These are phyloP conservation scores for Yamadazyma oceani DNA, from an alignment of 1,139 yeast species.

Conservation along the genomic window DNA sequence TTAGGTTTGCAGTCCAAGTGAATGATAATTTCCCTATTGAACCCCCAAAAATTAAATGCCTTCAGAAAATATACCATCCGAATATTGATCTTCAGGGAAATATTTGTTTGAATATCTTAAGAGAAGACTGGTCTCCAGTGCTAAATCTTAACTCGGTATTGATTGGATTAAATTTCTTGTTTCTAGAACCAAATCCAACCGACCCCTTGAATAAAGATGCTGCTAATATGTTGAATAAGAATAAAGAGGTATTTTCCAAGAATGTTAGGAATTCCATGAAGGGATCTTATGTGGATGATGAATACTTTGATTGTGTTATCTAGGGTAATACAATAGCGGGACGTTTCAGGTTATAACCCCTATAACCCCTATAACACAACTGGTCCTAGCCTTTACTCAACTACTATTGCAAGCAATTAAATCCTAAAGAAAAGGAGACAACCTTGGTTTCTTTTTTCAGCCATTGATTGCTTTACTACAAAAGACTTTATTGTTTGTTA, in stretches of 20 bases:
- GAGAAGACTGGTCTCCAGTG: constrained; percentile 98
- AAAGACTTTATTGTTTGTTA: too few species aligned
- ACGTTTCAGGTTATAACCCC: too few species aligned
- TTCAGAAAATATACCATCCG: constrained; percentile 83
- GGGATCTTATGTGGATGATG: constrained; percentile 65
- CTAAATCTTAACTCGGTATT: constrained; percentile 77
- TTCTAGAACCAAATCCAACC: constrained; percentile 86
- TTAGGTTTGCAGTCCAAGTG: constrained; percentile 63
- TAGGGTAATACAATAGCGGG: too few species aligned
- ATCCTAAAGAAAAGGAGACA: too few species aligned
- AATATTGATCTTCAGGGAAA: constrained; percentile 90
- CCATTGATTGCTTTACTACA: too few species aligned
- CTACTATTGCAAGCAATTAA: too few species aligned
- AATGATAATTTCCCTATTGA: constrained; percentile 84
- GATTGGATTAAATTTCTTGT: constrained; percentile 82
- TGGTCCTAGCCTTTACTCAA: too few species aligned
- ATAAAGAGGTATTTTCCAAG: constrained; percentile 53
- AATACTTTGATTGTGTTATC: constrained; percentile 61
- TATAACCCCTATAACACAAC: too few species aligned
- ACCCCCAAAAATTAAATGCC: constrained; percentile 82
- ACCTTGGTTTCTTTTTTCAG: too few species aligned
- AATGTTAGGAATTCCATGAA: constrained; percentile 67
- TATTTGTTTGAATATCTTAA: constrained; percentile 82
- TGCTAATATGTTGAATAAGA: constrained; percentile 68
- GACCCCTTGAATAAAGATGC: constrained; percentile 94